Percentiles rank a stretch among this genome's conserved stretches.
Evolutionary conservation across 371 early-diverging fungal genomes (phyloP).

Genomic region (Basidiobolus meristosporus): DNA sequence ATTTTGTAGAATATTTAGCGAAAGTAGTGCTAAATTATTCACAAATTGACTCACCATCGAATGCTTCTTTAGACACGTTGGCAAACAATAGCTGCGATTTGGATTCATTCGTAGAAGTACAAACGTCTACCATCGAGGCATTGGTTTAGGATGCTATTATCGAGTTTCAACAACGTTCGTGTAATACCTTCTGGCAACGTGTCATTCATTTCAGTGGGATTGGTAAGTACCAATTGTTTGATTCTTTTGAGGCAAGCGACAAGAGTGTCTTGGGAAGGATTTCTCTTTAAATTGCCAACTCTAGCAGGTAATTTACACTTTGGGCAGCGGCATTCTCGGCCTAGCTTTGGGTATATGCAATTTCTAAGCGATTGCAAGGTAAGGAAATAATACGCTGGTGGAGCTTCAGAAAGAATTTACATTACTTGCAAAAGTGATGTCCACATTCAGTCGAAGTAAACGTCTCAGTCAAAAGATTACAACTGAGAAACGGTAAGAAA

Average conservation of each 20-base stretch:
- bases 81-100: too few species aligned
- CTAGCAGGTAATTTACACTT: constrained; percentile 8
- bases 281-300: constrained; percentile 8
- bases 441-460: constrained; percentile 8
- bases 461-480: constrained; percentile 4
- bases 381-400: neutral
- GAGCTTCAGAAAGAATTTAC: neutral
- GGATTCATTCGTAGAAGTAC: too few species aligned
- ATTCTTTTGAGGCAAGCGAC: constrained; percentile 8
- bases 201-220: too few species aligned
- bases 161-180: too few species aligned
- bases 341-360: constrained; percentile 6
- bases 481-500: too few species aligned
- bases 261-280: constrained; percentile 8
- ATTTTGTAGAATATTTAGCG: too few species aligned
- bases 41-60: too few species aligned
- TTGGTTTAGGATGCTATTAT: too few species aligned
- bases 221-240: constrained; percentile 5
- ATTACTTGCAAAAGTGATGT: constrained; percentile 10
- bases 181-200: too few species aligned
- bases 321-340: constrained; percentile 5
- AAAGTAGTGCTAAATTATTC: too few species aligned
- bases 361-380: constrained; percentile 2
- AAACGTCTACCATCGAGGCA: too few species aligned
- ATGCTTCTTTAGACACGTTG: too few species aligned